These are phyloP conservation scores for Monosporascus sp. DNA, from an alignment of 2,329 filamentous ascomycete species.

Conservation along the genomic window DNA sequence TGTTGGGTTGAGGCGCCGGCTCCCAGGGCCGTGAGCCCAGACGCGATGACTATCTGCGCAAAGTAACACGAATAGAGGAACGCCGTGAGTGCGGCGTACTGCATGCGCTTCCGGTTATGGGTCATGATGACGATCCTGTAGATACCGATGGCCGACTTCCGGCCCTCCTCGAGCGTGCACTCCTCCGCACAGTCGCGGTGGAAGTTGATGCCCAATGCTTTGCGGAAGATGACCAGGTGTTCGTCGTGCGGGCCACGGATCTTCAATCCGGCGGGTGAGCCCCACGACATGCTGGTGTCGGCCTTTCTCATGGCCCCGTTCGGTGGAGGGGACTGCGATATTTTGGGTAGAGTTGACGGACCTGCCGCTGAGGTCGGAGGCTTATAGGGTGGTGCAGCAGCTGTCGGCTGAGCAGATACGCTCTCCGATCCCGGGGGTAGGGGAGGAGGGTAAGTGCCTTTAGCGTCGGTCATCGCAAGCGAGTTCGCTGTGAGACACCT, in stretches of 20 bases:
- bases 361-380: not conserved
- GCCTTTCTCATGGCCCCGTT: constrained; percentile 13
- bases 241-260: constrained; percentile 32
- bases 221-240: constrained; percentile 36
- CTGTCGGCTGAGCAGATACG: too few species aligned
- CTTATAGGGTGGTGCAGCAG: too few species aligned
- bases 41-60: constrained; percentile 42
- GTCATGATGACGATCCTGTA: constrained; percentile 34
- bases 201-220: constrained; percentile 38
- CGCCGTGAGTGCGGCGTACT: constrained; percentile 29
- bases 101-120: constrained; percentile 26
- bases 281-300: constrained; percentile 30
- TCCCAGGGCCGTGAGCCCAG: constrained; percentile 41
- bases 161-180: constrained; percentile 29
- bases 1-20: constrained; percentile 40
- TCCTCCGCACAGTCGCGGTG: constrained; percentile 15
- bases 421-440: too few species aligned
- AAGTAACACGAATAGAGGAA: constrained; percentile 39
- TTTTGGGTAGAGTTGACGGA: not conserved
- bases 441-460: too few species aligned
- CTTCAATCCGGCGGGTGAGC: constrained; percentile 30
- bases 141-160: constrained; percentile 31
- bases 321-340: not conserved
- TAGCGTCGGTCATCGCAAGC: too few species aligned
- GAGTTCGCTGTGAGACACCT: too few species aligned